A percentile compares a stretch with the other conserved stretches of the same genome.
Evolutionary conservation across 805 yeast genomes (phyloP).

Genomic region (Brettanomyces bruxellensis): DNA sequence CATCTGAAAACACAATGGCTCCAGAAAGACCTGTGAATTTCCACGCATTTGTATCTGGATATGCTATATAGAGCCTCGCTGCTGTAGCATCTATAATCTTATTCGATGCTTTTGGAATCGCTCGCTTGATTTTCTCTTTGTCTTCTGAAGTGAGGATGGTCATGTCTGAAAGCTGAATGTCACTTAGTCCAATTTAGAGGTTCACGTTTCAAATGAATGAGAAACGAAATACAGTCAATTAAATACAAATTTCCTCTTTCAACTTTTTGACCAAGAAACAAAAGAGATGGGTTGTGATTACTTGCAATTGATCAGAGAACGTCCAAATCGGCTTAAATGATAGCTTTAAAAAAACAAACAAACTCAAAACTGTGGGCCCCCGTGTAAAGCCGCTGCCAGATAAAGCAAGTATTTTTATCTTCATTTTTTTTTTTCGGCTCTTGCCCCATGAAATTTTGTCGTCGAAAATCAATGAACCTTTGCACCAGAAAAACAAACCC

Average conservation of each 20-base stretch:
- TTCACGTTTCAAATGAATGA: not conserved
- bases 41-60: constrained; percentile 80
- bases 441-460: too few relatives aligned
- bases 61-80: constrained; percentile 82
- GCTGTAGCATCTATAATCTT: constrained; percentile 86
- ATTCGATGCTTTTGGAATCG: constrained; percentile 79
- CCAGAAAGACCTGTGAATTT: constrained; percentile 83
- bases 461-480: too few relatives aligned
- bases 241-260: not conserved
- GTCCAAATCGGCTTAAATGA: too few relatives aligned
- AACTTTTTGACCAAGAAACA: too few relatives aligned
- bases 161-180: constrained; percentile 9
- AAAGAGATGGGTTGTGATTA: too few relatives aligned
- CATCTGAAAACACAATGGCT: constrained; percentile 82
- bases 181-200: not conserved
- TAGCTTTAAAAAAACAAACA: too few relatives aligned
- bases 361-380: too few relatives aligned
- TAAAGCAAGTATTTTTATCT: too few relatives aligned
- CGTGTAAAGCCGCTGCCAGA: too few relatives aligned
- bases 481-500: too few relatives aligned
- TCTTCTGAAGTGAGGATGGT: constrained; percentile 45
- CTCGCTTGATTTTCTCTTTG: constrained; percentile 83
- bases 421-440: too few relatives aligned
- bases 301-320: too few relatives aligned
- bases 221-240: not conserved